phyloP scores from a whole-genome alignment of 73 alveolate species.

The Paramecium octaurelia region DNA sequence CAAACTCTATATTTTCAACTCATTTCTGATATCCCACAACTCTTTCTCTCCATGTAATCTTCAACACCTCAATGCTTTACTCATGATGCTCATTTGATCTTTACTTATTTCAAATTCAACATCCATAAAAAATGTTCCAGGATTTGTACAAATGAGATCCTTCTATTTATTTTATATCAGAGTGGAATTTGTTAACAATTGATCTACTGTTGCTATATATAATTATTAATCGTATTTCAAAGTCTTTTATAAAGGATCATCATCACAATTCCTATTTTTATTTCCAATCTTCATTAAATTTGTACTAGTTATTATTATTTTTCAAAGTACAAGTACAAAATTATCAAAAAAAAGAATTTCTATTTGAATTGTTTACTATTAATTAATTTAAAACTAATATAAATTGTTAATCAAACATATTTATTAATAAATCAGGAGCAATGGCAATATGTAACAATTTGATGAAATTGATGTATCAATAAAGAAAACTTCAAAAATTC shows the following conservation, averaged over 20 bases:
- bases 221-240: neutral
- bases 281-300: slow-evolving; percentile 38
- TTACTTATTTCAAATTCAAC: neutral
- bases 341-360: neutral
- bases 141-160: slow-evolving; percentile 40
- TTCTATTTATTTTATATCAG: slow-evolving; percentile 45
- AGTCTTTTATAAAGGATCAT: slow-evolving; percentile 27
- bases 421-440: too few relatives aligned
- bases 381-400: too few relatives aligned
- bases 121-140: slow-evolving; percentile 54
- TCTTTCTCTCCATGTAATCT: neutral
- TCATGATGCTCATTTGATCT: neutral
- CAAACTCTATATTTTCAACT: slow-evolving; percentile 27
- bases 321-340: too few relatives aligned
- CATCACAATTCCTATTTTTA: neutral
- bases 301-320: neutral
- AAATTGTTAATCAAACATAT: too few relatives aligned
- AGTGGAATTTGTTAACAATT: neutral
- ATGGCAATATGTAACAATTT: too few relatives aligned
- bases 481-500: too few relatives aligned
- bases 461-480: too few relatives aligned
- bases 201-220: neutral
- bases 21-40: slow-evolving; percentile 19
- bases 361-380: too few relatives aligned
- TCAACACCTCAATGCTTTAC: neutral